Evolutionary conservation across 225 moss, liverwort and hornwort species (phyloP), one percentile per base, ranked within the genome.

Genomic region (Pleurozium schreberi): DNA sequence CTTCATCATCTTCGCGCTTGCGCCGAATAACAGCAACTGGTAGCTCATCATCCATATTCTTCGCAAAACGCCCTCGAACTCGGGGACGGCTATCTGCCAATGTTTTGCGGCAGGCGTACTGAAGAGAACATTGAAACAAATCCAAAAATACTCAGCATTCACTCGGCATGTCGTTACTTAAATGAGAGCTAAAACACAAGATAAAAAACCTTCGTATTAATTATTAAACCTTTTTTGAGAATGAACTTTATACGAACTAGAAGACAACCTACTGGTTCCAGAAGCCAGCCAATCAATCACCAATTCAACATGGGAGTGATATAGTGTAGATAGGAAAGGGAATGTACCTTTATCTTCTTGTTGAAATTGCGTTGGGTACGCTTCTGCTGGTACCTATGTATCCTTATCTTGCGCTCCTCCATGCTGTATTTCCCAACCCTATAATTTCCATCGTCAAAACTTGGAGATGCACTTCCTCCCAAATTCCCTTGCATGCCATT

Each of bases 41-140:
- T 81, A 96, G 80, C 62, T 96, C 96, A 89, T 96, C 95, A 87
- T 98, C 98, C 86, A 97, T 94, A 76, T 98, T 98, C 90, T 97
- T 98, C 73, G 98, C 98, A 90, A 98, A 98, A 80, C 98, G 95
- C 45, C 98, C 98, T 88, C 98, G 93, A 50, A 98, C 98, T 67
- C 98, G 96, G 30, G 98, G 98, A 57, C 98, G 94, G 87, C 97
- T 98, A 71, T 98, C 98, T 89, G 98, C 98, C 90, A 98, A 92
- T 61, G 98, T 97, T 91, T 98, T 98, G 89, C 98, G 94, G 83
- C 98, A 98, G n/a, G 98, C 98, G 86, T 98, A 98, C 98, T 98
- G 91, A 90, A 92, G 42, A 80, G 27, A 80, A 80, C 80, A 42
- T 59, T 59, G 12, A 80, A 80, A 80, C 80, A 27, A 57, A 78